Base-by-base conservation (phyloP, 2,329 filamentous ascomycete species). In the Thielaviopsis euricoi region DNA sequence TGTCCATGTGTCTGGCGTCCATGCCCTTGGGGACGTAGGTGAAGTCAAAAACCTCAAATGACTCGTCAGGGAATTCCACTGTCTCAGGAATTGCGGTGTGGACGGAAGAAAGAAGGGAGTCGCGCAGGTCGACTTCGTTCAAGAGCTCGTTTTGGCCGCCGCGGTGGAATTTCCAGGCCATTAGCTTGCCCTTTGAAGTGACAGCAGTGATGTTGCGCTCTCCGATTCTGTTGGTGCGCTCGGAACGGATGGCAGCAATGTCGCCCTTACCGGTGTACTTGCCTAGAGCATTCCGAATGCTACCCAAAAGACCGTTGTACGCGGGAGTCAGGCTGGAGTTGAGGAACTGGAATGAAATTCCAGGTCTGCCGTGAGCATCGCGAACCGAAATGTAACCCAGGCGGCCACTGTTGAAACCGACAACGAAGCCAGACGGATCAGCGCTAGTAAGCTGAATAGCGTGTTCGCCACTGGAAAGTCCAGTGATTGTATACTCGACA, bases 131-230 rank as follows among this genome's bases (percentile, higher is more conserved):
- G 22, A 83, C 75, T 61, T 91, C 87, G 25, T 79, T 78, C 52
- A 86, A 79, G 53, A 88, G 76, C 50, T 86, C 82, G 66, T 89
- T 84, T 63, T 90, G 87, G 37, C 90, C 90, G 61, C 87, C 87
- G 68, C 91, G 88, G 65, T 91, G 89, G 50, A 96, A 77, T 66
- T 86, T 87, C 93, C 93, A 98, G 7, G 85, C 78, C 64, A 94
- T 85, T 25, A 98, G 72, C 59, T 83, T 79, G 26, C 87, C 91
- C 64, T 85, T 85, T 57, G 82, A 78, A 1, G 89, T 93, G 15
- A 85, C 82, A 43, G 90, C 82, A 52, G 95, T 79, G 37, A 95
- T 77, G 64, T 90, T 88, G 66, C 90, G 83, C 69, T 96, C 89
- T 23, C 89, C 90, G 62, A 89, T 82, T 59, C 83, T 81, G 43